phyloP scores from a whole-genome alignment of 2,329 filamentous ascomycete genomes.

The Botrytis deweyae region DNA sequence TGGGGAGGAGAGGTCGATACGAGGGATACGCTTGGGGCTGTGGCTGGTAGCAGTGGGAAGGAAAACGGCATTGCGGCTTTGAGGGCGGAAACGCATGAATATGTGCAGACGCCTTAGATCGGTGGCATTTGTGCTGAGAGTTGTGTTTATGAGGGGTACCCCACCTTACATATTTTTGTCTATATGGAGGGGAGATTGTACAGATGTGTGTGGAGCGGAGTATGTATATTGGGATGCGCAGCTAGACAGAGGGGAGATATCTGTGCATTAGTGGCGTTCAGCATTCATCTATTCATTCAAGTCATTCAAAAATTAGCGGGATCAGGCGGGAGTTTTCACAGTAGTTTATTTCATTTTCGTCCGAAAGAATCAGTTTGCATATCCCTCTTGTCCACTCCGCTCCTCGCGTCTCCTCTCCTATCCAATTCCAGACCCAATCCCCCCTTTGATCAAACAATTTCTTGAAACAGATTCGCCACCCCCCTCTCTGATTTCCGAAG shows the following conservation, averaged over 20 bases:
- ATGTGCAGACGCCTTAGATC: conserved; percentile 17
- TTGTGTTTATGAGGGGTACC: neutral
- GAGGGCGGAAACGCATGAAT: conserved; percentile 9
- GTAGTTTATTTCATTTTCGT: neutral
- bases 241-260: neutral
- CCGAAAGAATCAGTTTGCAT: neutral
- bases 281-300: neutral
- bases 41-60: conserved; percentile 15
- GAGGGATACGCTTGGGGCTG: neutral
- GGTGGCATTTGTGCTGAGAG: neutral
- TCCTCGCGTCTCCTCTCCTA: no score
- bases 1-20: conserved; percentile 3
- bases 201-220: neutral
- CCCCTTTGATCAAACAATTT: neutral
- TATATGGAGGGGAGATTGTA: neutral
- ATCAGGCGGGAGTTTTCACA: neutral
- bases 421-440: neutral
- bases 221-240: neutral
- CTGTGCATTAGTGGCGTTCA: conserved; percentile 2
- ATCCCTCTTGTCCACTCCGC: neutral
- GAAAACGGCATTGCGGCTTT: conserved; percentile 12
- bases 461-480: neutral
- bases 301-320: neutral
- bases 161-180: neutral
- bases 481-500: neutral